Evolutionary conservation across 176 grass and related monocot species (phyloP).

Genomic region (Phragmites australis): DNA sequence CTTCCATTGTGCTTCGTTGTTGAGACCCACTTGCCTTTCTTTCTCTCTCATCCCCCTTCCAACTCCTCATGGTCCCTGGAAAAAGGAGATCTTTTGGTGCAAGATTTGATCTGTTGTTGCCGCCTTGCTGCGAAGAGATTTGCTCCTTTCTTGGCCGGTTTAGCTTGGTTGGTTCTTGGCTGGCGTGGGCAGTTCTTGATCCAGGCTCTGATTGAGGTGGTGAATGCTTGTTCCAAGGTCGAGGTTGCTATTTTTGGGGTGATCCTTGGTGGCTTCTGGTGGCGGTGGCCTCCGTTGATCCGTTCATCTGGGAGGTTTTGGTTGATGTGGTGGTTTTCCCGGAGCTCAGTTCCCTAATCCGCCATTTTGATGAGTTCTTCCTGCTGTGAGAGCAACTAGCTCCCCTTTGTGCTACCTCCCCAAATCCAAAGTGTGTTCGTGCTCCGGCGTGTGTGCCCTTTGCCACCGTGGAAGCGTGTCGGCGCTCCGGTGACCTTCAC

Average conservation of each 20-base stretch:
- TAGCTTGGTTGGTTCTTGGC: constrained; percentile 11
- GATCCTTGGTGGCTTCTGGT: background rate
- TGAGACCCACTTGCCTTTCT: constrained; percentile 27
- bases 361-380: constrained; percentile 56
- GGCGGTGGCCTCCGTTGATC: constrained; percentile 18
- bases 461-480: too few relatives aligned
- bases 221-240: background rate
- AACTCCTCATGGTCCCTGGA: constrained; percentile 39
- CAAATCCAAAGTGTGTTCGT: constrained; percentile 25
- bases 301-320: background rate
- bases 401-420: constrained; percentile 33
- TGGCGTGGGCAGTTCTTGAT: constrained; percentile 18
- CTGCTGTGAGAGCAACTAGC: constrained; percentile 46
- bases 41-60: constrained; percentile 24
- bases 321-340: constrained; percentile 34
- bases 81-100: constrained; percentile 41
- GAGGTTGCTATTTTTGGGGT: background rate
- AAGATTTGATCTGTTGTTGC: constrained; percentile 39
- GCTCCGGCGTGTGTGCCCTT: too few relatives aligned
- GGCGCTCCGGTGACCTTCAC: too few relatives aligned
- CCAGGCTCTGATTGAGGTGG: constrained; percentile 25
- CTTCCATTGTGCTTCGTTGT: constrained; percentile 28
- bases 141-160: constrained; percentile 29
- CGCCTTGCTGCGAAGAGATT: constrained; percentile 24
- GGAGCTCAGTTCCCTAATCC: constrained; percentile 36